Evolutionary conservation across 768 basidiomycete genomes (phyloP).

Genomic region (Rhizopogon salebrosus): DNA sequence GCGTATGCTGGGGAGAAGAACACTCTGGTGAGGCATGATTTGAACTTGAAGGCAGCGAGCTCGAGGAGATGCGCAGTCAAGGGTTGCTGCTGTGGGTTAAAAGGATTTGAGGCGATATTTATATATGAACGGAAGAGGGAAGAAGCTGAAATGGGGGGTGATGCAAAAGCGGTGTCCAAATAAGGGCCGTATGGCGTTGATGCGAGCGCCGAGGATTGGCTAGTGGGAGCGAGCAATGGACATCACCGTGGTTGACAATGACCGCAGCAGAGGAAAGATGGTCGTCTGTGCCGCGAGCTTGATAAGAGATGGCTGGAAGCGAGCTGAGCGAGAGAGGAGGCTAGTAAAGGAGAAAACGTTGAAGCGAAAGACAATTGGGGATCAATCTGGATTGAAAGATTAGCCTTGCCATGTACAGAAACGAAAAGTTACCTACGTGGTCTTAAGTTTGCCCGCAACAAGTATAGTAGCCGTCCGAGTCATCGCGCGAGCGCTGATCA

Average conservation of each 20-base stretch:
- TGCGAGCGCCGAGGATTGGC: constrained; percentile 6
- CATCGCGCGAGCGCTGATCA: too few species aligned
- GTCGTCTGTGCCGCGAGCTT: constrained; percentile 7
- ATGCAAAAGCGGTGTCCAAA: constrained; percentile 14
- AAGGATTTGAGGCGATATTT: constrained; percentile 6
- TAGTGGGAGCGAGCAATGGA: constrained; percentile 10
- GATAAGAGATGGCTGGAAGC: not conserved
- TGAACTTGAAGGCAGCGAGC: not conserved
- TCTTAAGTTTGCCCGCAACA: too few species aligned
- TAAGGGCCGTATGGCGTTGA: constrained; percentile 18
- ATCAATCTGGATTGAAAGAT: not conserved
- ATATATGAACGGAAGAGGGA: constrained; percentile 11
- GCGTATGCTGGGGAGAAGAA: constrained; percentile 44
- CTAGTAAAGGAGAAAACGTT: not conserved
- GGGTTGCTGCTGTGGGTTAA: constrained; percentile 1
- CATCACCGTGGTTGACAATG: constrained; percentile 20
- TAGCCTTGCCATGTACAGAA: constrained; percentile 2
- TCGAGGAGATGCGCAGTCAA: not conserved
- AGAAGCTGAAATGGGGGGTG: constrained; percentile 8
- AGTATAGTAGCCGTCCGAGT: too few species aligned
- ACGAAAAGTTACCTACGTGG: not conserved
- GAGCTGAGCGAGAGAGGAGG: not conserved
- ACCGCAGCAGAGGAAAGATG: constrained; percentile 7
- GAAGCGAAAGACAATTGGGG: not conserved
- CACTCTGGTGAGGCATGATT: constrained; percentile 20